Percentiles rank a stretch among this genome's conserved stretches.
phyloP scores from a whole-genome alignment of 2,329 filamentous ascomycete genomes.

The Alternaria tenuissima region DNA sequence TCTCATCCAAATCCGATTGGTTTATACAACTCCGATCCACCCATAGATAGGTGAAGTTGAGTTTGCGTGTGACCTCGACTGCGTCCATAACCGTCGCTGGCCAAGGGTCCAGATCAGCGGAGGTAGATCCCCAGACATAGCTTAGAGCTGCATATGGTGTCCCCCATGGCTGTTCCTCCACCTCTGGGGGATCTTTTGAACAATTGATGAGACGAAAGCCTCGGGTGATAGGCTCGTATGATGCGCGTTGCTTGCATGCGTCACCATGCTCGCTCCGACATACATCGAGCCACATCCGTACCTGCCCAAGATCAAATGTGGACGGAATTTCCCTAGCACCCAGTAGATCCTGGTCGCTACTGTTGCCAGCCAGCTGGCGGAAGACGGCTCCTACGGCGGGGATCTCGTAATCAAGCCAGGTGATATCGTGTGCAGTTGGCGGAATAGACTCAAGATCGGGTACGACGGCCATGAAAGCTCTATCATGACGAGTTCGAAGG shows the following conservation, averaged over 20 bases:
- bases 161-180: slow-evolving; percentile 18
- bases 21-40: slow-evolving; percentile 20
- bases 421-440: slow-evolving; percentile 5
- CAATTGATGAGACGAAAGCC: slow-evolving; percentile 23
- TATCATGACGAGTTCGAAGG: slow-evolving; percentile 3
- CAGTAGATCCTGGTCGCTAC: not conserved
- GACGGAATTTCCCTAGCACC: not conserved
- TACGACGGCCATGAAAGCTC: slow-evolving; percentile 22
- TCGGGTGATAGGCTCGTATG: slow-evolving; percentile 9
- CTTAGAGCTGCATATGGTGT: slow-evolving; percentile 21
- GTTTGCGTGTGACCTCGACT: slow-evolving; percentile 7
- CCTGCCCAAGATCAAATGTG: slow-evolving; percentile 1
- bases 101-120: slow-evolving; percentile 4
- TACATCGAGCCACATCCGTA: slow-evolving; percentile 8
- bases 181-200: slow-evolving; percentile 1
- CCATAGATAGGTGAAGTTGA: slow-evolving; percentile 16
- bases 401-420: slow-evolving; percentile 20
- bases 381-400: slow-evolving; percentile 16
- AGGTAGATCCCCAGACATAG: slow-evolving; percentile 23
- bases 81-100: slow-evolving; percentile 18
- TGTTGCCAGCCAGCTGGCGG: not conserved
- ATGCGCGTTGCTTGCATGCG: slow-evolving; percentile 11
- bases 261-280: slow-evolving; percentile 11
- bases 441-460: slow-evolving; percentile 16
- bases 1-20: slow-evolving; percentile 10